Evolutionary conservation across 371 early-diverging fungal species (phyloP).

Genomic region (Ordospora pajunii): DNA sequence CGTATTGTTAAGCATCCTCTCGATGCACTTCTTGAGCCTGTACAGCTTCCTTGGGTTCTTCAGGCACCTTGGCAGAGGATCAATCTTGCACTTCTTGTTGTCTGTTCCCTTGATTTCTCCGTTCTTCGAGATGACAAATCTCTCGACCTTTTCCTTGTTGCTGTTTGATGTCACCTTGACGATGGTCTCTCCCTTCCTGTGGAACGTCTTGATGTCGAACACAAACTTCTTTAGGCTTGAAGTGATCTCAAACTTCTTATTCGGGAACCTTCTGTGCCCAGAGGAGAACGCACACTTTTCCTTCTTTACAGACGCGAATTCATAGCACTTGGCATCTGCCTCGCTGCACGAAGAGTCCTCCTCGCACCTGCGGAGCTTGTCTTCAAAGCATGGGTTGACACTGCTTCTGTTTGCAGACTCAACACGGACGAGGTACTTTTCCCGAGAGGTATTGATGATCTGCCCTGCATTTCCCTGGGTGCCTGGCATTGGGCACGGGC

Average conservation of each 20-base stretch:
- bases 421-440: too few species aligned
- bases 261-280: not conserved
- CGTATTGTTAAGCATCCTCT: not conserved
- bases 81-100: not conserved
- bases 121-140: not conserved
- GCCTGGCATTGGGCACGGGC: not conserved
- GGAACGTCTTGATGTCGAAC: not conserved
- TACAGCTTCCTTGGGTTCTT: not conserved
- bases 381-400: too few species aligned
- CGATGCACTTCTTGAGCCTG: not conserved
- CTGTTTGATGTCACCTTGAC: not conserved
- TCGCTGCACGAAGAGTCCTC: too few species aligned
- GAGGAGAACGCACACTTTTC: not conserved
- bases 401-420: too few species aligned
- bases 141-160: conserved; percentile 2
- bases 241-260: not conserved
- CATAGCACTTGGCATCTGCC: too few species aligned
- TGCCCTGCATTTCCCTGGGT: too few species aligned
- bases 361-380: too few species aligned
- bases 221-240: not conserved
- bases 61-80: not conserved
- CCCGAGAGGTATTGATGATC: too few species aligned
- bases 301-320: not conserved
- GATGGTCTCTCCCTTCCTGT: not conserved
- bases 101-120: not conserved